Evolutionary conservation across 2,329 filamentous ascomycete genomes (phyloP).

Genomic region (Ilyonectria robusta): DNA sequence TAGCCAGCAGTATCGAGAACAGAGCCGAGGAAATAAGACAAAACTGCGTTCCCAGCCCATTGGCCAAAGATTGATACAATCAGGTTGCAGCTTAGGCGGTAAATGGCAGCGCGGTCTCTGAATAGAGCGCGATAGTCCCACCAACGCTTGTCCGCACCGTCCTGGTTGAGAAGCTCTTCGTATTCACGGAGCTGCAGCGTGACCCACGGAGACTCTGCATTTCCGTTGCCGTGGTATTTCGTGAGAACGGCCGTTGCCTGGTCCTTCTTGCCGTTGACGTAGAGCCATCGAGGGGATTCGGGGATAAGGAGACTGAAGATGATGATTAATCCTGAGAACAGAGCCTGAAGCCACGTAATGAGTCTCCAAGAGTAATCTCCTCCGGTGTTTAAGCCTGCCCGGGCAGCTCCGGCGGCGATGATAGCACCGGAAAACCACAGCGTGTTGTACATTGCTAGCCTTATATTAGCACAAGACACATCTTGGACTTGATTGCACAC

Average conservation of each 20-base stretch:
- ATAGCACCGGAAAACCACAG: slow-evolving; percentile 65
- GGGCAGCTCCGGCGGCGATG: slow-evolving; percentile 63
- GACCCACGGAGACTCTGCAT: slow-evolving; percentile 61
- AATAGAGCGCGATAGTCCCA: slow-evolving; percentile 64
- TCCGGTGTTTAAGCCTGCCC: slow-evolving; percentile 57
- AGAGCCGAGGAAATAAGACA: slow-evolving; percentile 66
- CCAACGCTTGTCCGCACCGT: slow-evolving; percentile 62
- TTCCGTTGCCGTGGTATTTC: slow-evolving; percentile 61
- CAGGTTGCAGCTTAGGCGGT: slow-evolving; percentile 57
- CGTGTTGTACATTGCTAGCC: slow-evolving; percentile 56
- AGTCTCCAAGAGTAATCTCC: slow-evolving; percentile 59
- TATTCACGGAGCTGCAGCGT: slow-evolving; percentile 61
- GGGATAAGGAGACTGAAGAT: slow-evolving; percentile 55
- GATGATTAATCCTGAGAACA: slow-evolving; percentile 58
- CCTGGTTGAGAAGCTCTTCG: slow-evolving; percentile 57
- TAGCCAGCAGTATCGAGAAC: slow-evolving; percentile 67
- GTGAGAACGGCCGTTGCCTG: slow-evolving; percentile 54
- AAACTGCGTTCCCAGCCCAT: slow-evolving; percentile 59
- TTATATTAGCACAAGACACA: not conserved
- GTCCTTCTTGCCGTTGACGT: slow-evolving; percentile 56
- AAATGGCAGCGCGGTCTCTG: slow-evolving; percentile 55
- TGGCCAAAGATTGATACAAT: slow-evolving; percentile 61
- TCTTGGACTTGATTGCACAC: not conserved
- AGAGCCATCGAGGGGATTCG: slow-evolving; percentile 60
- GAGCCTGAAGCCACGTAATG: slow-evolving; percentile 60